Conservation (phyloP, 2,329 filamentous ascomycete species). For the Apiospora arundinis region DNA sequence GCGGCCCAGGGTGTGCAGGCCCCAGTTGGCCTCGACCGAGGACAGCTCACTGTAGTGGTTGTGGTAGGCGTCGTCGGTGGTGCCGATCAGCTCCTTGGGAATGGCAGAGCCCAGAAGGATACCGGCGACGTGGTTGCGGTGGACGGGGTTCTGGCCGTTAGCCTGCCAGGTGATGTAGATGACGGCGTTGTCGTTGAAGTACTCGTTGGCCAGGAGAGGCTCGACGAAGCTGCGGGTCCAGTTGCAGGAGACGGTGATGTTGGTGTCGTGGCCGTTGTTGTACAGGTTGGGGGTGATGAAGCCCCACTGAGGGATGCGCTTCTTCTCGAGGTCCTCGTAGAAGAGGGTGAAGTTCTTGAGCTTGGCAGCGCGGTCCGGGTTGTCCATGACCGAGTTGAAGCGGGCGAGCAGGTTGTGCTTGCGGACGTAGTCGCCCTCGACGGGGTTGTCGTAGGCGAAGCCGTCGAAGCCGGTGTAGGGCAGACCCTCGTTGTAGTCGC, state of each 20-base stretch:
- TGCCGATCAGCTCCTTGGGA: constrained; percentile 67
- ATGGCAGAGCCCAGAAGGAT: constrained; percentile 77
- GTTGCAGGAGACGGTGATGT: constrained; percentile 67
- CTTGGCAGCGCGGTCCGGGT: constrained; percentile 57
- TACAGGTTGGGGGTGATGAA: constrained; percentile 70
- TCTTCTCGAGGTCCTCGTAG: constrained; percentile 59
- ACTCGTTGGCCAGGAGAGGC: constrained; percentile 69
- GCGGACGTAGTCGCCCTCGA: constrained; percentile 44
- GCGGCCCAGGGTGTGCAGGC: constrained; percentile 53
- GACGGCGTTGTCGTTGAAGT: constrained; percentile 77
- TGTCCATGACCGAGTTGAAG: constrained; percentile 47
- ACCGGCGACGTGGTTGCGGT: constrained; percentile 71
- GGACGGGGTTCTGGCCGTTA: constrained; percentile 72
- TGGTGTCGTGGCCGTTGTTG: constrained; percentile 74
- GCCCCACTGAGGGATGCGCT: constrained; percentile 68
- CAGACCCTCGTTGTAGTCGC: constrained; percentile 52
- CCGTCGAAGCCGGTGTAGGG: constrained; percentile 55
- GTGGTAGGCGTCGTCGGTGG: constrained; percentile 72
- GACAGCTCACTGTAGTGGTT: constrained; percentile 59
- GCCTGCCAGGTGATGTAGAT: constrained; percentile 72
- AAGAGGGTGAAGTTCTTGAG: constrained; percentile 70
- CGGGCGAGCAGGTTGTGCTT: constrained; percentile 52
- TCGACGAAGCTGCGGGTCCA: constrained; percentile 74
- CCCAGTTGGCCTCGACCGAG: constrained; percentile 72
- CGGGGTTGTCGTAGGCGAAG: constrained; percentile 51